phyloP scores from a whole-genome alignment of 805 yeast species.

The Wickerhamomyces hampshirensis region DNA sequence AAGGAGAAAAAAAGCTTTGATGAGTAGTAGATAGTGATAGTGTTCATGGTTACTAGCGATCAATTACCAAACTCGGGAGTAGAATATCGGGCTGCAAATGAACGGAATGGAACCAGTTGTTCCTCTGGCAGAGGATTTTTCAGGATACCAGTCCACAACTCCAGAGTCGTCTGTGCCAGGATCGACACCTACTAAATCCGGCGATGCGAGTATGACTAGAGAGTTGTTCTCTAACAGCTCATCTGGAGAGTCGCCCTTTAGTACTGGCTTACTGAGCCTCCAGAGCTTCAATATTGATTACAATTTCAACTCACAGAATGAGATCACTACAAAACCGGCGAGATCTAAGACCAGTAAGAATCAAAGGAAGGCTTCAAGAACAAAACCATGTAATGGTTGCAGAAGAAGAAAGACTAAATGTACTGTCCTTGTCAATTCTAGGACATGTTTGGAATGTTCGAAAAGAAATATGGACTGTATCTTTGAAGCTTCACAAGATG shows the following conservation, averaged over 20 bases:
- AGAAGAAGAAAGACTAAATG: constrained; percentile 30
- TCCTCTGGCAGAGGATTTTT: constrained; percentile 9
- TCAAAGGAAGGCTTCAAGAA: constrained; percentile 20
- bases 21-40: too few relatives aligned
- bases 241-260: constrained; percentile 9
- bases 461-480: constrained; percentile 12
- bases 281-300: constrained; percentile 12
- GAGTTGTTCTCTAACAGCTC: too few relatives aligned
- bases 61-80: too few relatives aligned
- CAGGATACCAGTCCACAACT: constrained; percentile 4
- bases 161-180: constrained; percentile 5
- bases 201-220: too few relatives aligned
- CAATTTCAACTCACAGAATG: constrained; percentile 10
- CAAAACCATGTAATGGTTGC: constrained; percentile 34
- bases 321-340: constrained; percentile 11
- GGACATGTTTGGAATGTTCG: constrained; percentile 16
- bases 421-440: constrained; percentile 5
- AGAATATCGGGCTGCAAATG: too few relatives aligned
- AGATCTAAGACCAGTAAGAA: constrained; percentile 2
- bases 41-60: too few relatives aligned
- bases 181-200: too few relatives aligned
- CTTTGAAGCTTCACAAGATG: constrained; percentile 7
- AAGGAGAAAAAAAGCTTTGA: too few relatives aligned
- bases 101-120: neutral
- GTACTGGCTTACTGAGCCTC: constrained; percentile 6